Conservation (phyloP, 345 rosid species). For the Lagerstroemia speciosa region DNA sequence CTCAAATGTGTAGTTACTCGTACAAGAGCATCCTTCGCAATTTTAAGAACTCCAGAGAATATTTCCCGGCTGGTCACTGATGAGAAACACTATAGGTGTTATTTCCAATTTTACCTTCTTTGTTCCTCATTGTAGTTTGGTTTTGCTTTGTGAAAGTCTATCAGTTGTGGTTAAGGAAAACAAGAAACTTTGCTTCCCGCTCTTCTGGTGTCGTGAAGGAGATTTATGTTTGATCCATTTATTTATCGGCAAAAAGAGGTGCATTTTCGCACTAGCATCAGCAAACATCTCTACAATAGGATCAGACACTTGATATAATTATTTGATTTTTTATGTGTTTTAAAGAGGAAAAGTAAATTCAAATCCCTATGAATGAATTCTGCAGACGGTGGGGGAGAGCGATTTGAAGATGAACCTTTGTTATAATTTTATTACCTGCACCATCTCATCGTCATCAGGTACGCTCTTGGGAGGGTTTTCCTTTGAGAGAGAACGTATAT, state of each 20-base stretch:
- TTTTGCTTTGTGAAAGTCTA: neutral
- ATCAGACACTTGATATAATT: too few relatives aligned
- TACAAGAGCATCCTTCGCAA: slow-evolving; percentile 89
- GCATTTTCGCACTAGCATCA: neutral
- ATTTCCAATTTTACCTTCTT: neutral
- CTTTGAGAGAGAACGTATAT: slow-evolving; percentile 79
- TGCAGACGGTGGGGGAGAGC: too few relatives aligned
- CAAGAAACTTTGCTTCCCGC: neutral
- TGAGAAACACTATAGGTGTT: neutral
- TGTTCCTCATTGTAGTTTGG: neutral
- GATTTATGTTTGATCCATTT: neutral
- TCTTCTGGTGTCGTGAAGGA: neutral
- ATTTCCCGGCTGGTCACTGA: neutral
- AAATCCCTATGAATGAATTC: neutral
- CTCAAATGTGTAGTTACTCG: slow-evolving; percentile 73
- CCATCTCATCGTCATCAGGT: slow-evolving; percentile 89
- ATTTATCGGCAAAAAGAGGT: neutral
- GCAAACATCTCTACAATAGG: too few relatives aligned
- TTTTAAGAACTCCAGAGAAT: slow-evolving; percentile 73
- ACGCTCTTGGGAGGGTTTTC: slow-evolving; percentile 86
- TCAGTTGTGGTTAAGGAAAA: neutral
- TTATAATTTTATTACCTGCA: slow-evolving; percentile 51
- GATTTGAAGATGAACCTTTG: too few relatives aligned
- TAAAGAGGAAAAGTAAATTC: neutral
- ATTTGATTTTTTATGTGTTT: too few relatives aligned